phyloP scores from a whole-genome alignment of 768 basidiomycete genomes.

The Leccinum boreale region DNA sequence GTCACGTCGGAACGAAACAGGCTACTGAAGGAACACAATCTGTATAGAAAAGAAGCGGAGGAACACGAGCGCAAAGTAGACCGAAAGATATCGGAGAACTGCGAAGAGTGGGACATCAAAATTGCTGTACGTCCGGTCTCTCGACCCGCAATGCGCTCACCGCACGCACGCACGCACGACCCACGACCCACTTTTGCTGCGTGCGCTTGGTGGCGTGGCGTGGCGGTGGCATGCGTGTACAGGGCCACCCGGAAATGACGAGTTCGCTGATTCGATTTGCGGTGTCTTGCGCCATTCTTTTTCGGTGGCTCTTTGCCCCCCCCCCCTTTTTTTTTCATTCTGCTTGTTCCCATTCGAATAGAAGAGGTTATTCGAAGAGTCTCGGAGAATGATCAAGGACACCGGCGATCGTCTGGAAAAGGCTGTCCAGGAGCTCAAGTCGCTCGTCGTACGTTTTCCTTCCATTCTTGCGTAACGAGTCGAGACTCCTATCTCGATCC shows the following conservation, averaged over 20 bases:
- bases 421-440: constrained; percentile 59
- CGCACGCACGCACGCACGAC: constrained; percentile 1
- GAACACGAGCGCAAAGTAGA: constrained; percentile 58
- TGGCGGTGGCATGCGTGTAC: constrained; percentile 9
- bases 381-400: constrained; percentile 77
- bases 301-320: constrained; percentile 15
- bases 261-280: constrained; percentile 18
- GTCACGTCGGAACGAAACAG: constrained; percentile 34
- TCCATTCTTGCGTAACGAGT: constrained; percentile 19
- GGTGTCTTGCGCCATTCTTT: constrained; percentile 3
- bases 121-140: constrained; percentile 53
- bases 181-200: constrained; percentile 10
- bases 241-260: constrained; percentile 27
- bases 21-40: constrained; percentile 61
- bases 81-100: constrained; percentile 54
- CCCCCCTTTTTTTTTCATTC: background rate
- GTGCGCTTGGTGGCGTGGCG: constrained; percentile 11
- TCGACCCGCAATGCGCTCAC: constrained; percentile 5
- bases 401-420: constrained; percentile 57
- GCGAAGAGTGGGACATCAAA: constrained; percentile 75
- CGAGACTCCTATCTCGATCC: constrained; percentile 10
- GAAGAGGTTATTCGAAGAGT: constrained; percentile 72
- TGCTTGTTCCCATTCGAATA: constrained; percentile 26
- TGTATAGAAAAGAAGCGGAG: constrained; percentile 66
- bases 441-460: constrained; percentile 58